Evolutionary conservation across 2,329 filamentous ascomycete species (phyloP), one percentile per base, ranked within the genome.

Genomic region (Blastomyces emzantsi): DNA sequence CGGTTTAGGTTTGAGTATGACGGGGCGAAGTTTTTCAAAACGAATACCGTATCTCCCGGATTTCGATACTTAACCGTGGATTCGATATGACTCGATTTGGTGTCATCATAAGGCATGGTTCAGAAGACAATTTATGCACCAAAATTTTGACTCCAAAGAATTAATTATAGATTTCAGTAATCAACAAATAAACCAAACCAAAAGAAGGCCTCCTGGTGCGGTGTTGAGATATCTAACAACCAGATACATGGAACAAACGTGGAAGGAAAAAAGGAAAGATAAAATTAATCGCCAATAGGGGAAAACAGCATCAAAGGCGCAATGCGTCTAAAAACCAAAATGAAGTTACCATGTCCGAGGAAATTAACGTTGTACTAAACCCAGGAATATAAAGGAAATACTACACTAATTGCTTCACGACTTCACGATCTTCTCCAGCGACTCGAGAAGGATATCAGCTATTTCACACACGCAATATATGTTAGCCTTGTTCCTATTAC

Each of bases 391-490:
- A 45, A 45, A 19, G 13, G 19, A n/a, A 62, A 56, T n/a, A 2
- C 22, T 47, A 43, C 6, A 25, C 25, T n/a, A 52, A 55, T 28
- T 55, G 47, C 61, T 49, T 60, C 73, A 79, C 60, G 76, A 68
- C 73, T 79, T 84, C 68, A 86, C 83, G 68, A 92, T 80, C 81
- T 89, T 90, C 81, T 95, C 90, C 68, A 95, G 73, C 30, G 82
- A 83, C 70, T 90, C 90, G 59, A 96, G 76, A 70, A 97, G 79
- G 65, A 96, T 86, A 78, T 96, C 90, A 28, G 89, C 76, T 78
- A 66, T 19, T 65, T 60, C 25, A 33, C 57, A 43, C 56, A 59
- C 8, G 36, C 8, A 30, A 36, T 45, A 59, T 28, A 17, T 3
- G 22, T 60, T 49, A 60, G 57, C 43, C 15, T 60, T 30, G 36